Evolutionary conservation across 345 rosid species (phyloP).

Genomic region (Mercurialis annua): DNA sequence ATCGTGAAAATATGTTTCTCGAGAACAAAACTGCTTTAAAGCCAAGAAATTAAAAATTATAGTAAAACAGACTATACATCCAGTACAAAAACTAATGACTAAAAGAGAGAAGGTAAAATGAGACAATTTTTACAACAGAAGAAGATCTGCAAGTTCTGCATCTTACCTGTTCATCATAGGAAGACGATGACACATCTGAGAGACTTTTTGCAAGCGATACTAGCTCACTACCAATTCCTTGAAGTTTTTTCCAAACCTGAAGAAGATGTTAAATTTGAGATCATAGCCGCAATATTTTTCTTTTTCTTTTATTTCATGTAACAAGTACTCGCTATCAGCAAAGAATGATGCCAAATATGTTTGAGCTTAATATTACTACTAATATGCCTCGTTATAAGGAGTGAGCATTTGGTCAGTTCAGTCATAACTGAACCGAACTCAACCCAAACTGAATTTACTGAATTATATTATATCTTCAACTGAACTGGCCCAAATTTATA

Average conservation of each 20-base stretch:
- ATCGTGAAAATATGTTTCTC: conserved; percentile 39
- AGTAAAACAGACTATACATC: not conserved
- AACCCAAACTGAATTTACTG: too few relatives aligned
- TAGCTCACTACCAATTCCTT: conserved; percentile 65
- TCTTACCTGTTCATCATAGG: conserved; percentile 58
- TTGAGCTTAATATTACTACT: not conserved
- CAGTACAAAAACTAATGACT: not conserved
- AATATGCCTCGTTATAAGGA: not conserved
- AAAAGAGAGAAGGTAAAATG: not conserved
- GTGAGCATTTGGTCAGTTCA: too few relatives aligned
- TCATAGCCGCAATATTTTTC: not conserved
- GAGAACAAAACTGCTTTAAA: conserved; percentile 34
- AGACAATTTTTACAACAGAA: not conserved
- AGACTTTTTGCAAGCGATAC: conserved; percentile 64
- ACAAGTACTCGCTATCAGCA: not conserved
- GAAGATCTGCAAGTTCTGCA: not conserved
- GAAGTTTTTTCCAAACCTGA: conserved; percentile 41
- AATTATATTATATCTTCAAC: too few relatives aligned
- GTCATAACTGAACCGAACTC: too few relatives aligned
- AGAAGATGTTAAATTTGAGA: not conserved
- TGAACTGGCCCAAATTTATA: too few relatives aligned
- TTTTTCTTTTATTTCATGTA: not conserved
- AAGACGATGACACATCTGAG: conserved; percentile 48
- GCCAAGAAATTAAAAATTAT: conserved; percentile 11
- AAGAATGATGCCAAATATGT: not conserved